Evolutionary conservation across 2,329 filamentous ascomycete genomes (phyloP).

Genomic region (Coniosporium tulheliwenetii): DNA sequence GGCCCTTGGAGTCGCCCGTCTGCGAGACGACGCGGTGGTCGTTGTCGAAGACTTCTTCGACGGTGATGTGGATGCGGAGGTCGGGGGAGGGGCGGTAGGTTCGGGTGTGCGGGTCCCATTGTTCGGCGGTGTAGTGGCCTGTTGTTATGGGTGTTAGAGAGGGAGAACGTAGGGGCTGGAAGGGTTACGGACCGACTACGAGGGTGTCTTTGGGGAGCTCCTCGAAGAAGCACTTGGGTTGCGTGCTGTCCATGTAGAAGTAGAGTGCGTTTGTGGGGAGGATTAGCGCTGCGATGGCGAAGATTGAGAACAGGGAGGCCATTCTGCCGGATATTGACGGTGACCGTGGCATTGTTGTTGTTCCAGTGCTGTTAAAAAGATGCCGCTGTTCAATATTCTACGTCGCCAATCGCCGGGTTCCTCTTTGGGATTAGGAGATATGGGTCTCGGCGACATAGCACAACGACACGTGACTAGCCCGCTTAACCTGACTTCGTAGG

Average conservation of each 20-base stretch:
- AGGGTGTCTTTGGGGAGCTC: constrained; percentile 95
- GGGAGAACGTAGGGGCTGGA: not conserved
- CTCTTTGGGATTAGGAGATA: too few species aligned
- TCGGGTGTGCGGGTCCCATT: constrained; percentile 57
- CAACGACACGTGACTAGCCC: too few species aligned
- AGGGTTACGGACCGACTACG: constrained; percentile 53
- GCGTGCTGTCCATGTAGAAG: constrained; percentile 82
- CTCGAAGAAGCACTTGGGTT: constrained; percentile 94
- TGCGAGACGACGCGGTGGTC: constrained; percentile 92
- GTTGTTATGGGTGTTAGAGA: constrained; percentile 1
- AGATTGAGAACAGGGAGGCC: constrained; percentile 32
- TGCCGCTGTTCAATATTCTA: too few species aligned
- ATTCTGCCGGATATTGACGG: constrained; percentile 1
- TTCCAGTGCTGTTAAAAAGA: not conserved
- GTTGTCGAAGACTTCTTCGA: constrained; percentile 95
- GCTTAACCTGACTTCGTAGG: too few species aligned
- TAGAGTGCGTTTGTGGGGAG: constrained; percentile 67
- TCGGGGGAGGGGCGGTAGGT: constrained; percentile 58
- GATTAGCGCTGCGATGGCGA: constrained; percentile 47
- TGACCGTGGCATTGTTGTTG: constrained; percentile 3
- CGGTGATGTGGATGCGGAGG: constrained; percentile 75
- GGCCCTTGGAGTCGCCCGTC: constrained; percentile 57
- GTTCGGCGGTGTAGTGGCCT: constrained; percentile 76
- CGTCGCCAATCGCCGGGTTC: too few species aligned
- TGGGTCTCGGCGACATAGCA: too few species aligned